Conservation (phyloP, 2,329 filamentous ascomycete genomes). For the Fusarium domesticum region DNA sequence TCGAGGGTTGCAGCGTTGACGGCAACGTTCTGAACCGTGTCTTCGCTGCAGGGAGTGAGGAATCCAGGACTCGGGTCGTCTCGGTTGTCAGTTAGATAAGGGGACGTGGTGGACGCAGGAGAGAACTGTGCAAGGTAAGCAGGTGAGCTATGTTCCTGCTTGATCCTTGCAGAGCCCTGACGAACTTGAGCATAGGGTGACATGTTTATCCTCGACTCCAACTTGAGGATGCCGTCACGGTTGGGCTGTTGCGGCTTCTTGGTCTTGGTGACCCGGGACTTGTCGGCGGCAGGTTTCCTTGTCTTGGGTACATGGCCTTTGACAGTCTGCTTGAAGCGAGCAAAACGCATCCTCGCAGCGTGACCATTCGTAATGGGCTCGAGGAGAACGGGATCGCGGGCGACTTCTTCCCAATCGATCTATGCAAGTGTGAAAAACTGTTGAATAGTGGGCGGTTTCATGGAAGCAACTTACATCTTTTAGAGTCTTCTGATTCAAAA, state of each 20-base stretch:
- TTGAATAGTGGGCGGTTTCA: conserved; percentile 13
- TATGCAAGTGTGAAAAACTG: conserved; percentile 24
- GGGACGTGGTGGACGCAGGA: conserved; percentile 38
- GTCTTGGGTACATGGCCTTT: conserved; percentile 48
- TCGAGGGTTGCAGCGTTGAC: conserved; percentile 32
- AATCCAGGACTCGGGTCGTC: conserved; percentile 41
- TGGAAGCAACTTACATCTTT: conserved; percentile 52
- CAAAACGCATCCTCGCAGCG: conserved; percentile 59
- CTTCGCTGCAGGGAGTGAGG: conserved; percentile 55
- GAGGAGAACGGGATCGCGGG: conserved; percentile 50
- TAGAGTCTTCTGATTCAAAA: conserved; percentile 57
- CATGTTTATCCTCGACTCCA: conserved; percentile 35
- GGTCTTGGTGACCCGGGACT: conserved; percentile 45
- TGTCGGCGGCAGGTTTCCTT: conserved; percentile 43
- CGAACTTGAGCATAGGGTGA: conserved; percentile 32
- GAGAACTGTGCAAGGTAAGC: conserved; percentile 35
- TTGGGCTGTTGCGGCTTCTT: conserved; percentile 36
- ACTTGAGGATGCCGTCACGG: conserved; percentile 40
- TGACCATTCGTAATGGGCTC: conserved; percentile 58
- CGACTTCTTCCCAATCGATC: conserved; percentile 60
- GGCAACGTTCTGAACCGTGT: conserved; percentile 34
- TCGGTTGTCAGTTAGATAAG: conserved; percentile 35
- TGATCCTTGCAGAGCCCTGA: conserved; percentile 28
- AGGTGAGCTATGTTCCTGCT: conserved; percentile 37
- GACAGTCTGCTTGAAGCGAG: conserved; percentile 49